Evolutionary conservation across 495 filamentous ascomycete genomes (phyloP).

Genomic region (Pyrenula massariospora): DNA sequence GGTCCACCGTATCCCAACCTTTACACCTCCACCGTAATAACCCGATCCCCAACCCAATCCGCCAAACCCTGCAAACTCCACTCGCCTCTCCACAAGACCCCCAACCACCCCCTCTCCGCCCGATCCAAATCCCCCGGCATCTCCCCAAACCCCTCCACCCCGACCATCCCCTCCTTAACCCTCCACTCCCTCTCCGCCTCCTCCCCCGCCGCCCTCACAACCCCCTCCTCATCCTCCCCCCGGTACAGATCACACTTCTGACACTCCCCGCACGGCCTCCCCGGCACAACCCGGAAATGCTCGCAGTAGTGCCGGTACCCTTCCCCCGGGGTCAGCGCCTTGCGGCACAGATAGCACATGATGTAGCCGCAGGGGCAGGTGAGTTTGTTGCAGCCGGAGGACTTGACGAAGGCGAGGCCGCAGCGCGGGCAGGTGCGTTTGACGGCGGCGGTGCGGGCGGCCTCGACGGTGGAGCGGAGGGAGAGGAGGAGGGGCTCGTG

Average conservation of each 20-base stretch:
- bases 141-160: constrained; percentile 5
- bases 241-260: constrained; percentile 84
- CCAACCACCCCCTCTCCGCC: constrained; percentile 4
- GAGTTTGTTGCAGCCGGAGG: constrained; percentile 87
- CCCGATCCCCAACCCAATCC: constrained; percentile 32
- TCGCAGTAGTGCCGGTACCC: constrained; percentile 91
- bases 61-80: constrained; percentile 32
- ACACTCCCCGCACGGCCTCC: constrained; percentile 63
- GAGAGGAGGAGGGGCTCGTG: constrained; percentile 52
- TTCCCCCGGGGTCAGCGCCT: constrained; percentile 37
- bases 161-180: constrained; percentile 42
- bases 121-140: constrained; percentile 1
- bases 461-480: constrained; percentile 77
- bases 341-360: constrained; percentile 90
- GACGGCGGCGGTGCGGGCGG: constrained; percentile 81
- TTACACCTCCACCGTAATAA: constrained; percentile 22
- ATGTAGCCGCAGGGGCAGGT: constrained; percentile 96
- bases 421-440: constrained; percentile 93
- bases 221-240: constrained; percentile 70
- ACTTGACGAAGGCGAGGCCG: constrained; percentile 82
- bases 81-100: constrained; percentile 23
- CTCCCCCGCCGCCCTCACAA: constrained; percentile 62
- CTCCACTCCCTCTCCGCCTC: constrained; percentile 76
- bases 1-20: not conserved
- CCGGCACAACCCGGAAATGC: constrained; percentile 71